Conservation (phyloP, 768 basidiomycete genomes). For the Kwoniella botswanensis region DNA sequence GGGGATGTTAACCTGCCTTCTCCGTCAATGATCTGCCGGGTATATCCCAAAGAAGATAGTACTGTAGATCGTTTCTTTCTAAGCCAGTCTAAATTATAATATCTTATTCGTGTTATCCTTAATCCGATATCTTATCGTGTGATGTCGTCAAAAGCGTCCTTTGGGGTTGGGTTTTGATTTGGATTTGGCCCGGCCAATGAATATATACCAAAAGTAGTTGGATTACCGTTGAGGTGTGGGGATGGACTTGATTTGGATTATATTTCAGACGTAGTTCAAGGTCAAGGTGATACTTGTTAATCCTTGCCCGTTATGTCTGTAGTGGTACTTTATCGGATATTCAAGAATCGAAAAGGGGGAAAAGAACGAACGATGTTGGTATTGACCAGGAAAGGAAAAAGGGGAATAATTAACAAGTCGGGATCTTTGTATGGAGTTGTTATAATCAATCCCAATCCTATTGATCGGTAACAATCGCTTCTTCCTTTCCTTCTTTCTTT, state of each 20-base stretch:
- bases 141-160: not conserved
- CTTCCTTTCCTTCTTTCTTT: not conserved
- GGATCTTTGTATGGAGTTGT: not conserved
- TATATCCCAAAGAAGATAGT: not conserved
- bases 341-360: not conserved
- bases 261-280: not conserved
- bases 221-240: slow-evolving; percentile 19
- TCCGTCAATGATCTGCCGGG: slow-evolving; percentile 3
- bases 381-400: not conserved
- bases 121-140: not conserved
- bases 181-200: slow-evolving; percentile 11
- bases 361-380: not conserved
- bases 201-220: not conserved
- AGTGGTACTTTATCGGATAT: not conserved
- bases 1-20: slow-evolving; percentile 18
- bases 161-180: not conserved
- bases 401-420: not conserved
- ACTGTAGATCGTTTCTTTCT: not conserved
- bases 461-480: not conserved
- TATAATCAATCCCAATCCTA: not conserved
- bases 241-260: slow-evolving; percentile 2
- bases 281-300: not conserved
- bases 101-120: not conserved
- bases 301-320: not conserved
- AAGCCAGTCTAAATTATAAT: slow-evolving; percentile 18